Conservation (phyloP, 768 basidiomycete genomes). For the Sporobolomyces pararoseus region DNA sequence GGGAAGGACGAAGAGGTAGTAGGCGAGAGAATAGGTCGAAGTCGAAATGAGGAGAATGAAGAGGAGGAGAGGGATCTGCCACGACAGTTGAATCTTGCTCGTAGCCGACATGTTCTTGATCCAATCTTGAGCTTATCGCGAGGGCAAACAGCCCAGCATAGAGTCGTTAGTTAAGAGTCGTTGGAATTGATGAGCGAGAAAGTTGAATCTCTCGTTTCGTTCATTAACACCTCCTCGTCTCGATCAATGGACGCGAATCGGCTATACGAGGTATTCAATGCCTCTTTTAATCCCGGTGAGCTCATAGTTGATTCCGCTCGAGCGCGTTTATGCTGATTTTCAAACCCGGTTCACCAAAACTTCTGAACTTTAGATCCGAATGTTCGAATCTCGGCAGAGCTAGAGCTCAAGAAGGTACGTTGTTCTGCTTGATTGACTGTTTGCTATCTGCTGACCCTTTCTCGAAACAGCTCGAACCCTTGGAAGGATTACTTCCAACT, state of each 20-base stretch:
- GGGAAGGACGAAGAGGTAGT: conserved; percentile 7
- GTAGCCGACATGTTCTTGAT: neutral
- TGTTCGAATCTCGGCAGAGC: conserved; percentile 76
- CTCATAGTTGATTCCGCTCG: no score
- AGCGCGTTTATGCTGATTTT: neutral
- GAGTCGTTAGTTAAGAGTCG: no score
- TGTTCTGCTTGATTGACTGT: neutral
- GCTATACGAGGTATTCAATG: conserved; percentile 31
- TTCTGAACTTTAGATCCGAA: conserved; percentile 61
- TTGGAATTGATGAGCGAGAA: neutral
- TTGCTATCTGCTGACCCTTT: neutral
- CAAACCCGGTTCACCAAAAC: neutral
- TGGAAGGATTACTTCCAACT: conserved; percentile 78
- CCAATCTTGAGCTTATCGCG: neutral
- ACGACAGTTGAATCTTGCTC: neutral
- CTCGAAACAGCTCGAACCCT: conserved; percentile 60
- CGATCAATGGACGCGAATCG: conserved; percentile 23
- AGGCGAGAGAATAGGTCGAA: neutral
- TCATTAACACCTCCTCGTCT: neutral
- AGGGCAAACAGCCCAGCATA: neutral
- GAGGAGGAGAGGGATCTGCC: neutral
- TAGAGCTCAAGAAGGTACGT: conserved; percentile 76
- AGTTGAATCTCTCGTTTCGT: neutral
- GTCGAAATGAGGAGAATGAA: neutral
- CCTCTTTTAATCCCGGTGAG: conserved; percentile 33